Evolutionary conservation across 352 stramenopile genomes (phyloP).

Genomic region (Pythium dissimile): DNA sequence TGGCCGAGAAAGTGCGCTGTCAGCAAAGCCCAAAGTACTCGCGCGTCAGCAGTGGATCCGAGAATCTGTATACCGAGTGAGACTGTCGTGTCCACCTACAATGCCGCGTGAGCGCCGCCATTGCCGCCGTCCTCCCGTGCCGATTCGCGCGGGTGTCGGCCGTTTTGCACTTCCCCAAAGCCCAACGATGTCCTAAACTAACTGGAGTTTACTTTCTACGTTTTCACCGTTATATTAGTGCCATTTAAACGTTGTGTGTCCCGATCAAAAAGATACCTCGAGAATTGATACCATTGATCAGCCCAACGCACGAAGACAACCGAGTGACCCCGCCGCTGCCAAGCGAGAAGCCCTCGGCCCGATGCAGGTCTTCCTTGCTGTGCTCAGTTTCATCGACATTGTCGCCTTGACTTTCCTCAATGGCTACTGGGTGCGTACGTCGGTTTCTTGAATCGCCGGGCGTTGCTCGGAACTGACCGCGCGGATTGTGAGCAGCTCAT

Average conservation of each 20-base stretch:
- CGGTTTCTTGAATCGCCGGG: not conserved
- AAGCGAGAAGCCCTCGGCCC: not conserved
- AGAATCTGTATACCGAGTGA: too few relatives aligned
- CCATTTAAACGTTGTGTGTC: slow-evolving; percentile 11
- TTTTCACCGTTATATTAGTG: not conserved
- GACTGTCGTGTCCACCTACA: slow-evolving; percentile 36
- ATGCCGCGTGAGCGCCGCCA: slow-evolving; percentile 48
- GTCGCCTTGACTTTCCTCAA: slow-evolving; percentile 86
- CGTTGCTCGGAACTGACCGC: not conserved
- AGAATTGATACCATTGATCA: slow-evolving; percentile 1
- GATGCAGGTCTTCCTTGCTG: slow-evolving; percentile 74
- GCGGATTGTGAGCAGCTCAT: slow-evolving; percentile 44
- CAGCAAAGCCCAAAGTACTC: too few relatives aligned
- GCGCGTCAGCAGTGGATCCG: too few relatives aligned
- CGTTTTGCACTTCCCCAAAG: slow-evolving; percentile 1
- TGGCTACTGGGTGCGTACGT: slow-evolving; percentile 72
- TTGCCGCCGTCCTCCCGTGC: slow-evolving; percentile 1
- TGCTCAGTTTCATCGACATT: slow-evolving; percentile 83
- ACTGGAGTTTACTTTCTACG: too few relatives aligned
- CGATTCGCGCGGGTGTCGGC: slow-evolving; percentile 18
- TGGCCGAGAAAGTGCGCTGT: slow-evolving; percentile 81
- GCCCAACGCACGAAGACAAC: too few relatives aligned
- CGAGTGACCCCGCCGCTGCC: too few relatives aligned
- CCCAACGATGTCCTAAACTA: slow-evolving; percentile 15
- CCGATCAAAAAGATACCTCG: slow-evolving; percentile 8